Evolutionary conservation across 192 early-diverging fungal species (phyloP), one percentile per base, ranked within the genome.

Genomic region (Chytriomyces sp.): DNA sequence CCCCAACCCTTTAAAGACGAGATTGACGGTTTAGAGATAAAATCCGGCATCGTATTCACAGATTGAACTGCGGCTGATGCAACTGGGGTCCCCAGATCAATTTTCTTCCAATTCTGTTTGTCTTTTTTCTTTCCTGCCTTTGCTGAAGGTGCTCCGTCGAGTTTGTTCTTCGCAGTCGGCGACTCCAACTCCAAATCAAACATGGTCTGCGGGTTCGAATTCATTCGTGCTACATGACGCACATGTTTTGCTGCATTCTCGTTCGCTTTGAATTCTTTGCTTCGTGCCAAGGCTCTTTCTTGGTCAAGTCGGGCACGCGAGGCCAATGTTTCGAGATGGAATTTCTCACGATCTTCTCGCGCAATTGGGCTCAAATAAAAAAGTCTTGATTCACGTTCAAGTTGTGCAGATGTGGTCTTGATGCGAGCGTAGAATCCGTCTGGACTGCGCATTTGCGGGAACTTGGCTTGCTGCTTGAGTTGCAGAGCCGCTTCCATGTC

Each of bases 141-240:
- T 13, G 64, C 57, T 18, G 28, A 26, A 73, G 23, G 13, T 6
- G 16, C 10, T 6, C 20, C 10, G 18, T 28, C 72, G n/a, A n/a
- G 18, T 7, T 69, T 57, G 11, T n/a, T n/a, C 57, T 35, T 67
- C 20, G 13, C 60, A 16, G 11, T 10, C 1, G 43, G 9, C 64
- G 35, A 20, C 7, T 70, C 73, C 76, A 77, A 63, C 46, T 83
- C 82, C 68, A 82, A 20, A n/a, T 77, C 75, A 74, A 81, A 81
- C 68, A 80, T 47, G 24, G 44, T 53, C 16, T 77, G 67, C 35
- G 53, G 53, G 20, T 5, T 63, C 62, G 23, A 28, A 45, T 13
- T 76, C 72, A 43, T 23, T 61, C 67, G 9, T 6, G 0, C 13
- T 65, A 9, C 45, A n/a, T n/a, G n/a, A n/a, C n/a, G n/a, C n/a